phyloP scores from a whole-genome alignment of 108 stramenopile genomes.

The Mayamaea pseudoterrestris region DNA sequence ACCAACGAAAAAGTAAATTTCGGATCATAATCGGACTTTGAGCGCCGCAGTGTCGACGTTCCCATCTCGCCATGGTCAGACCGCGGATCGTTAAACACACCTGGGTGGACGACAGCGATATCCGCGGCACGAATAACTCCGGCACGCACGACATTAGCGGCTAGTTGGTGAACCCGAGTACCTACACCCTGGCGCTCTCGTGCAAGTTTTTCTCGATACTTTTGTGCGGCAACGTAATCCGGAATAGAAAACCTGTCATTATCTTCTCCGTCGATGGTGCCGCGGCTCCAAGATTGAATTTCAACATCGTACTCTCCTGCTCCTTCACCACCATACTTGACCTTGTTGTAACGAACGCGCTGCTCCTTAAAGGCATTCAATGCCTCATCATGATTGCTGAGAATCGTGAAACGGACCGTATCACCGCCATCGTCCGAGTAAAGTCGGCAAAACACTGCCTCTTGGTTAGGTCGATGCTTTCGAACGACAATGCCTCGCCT shows the following conservation, averaged over 20 bases:
- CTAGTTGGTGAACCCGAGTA: conserved; percentile 23
- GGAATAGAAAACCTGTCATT: conserved; percentile 23
- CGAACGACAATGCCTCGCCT: conserved; percentile 72
- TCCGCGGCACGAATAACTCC: conserved; percentile 43
- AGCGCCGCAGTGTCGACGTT: conserved; percentile 55
- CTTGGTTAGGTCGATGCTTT: conserved; percentile 53
- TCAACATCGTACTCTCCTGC: conserved; percentile 21
- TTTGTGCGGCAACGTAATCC: conserved; percentile 54
- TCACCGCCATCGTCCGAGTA: conserved; percentile 68
- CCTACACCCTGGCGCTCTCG: conserved; percentile 25
- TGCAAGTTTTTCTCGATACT: conserved; percentile 39
- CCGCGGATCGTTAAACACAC: conserved; percentile 58
- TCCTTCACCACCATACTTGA: conserved; percentile 1
- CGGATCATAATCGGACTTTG: conserved; percentile 41
- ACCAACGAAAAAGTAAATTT: conserved; percentile 60
- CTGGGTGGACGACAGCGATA: conserved; percentile 78
- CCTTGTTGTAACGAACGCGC: conserved; percentile 49
- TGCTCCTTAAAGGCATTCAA: conserved; percentile 69
- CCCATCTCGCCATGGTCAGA: conserved; percentile 41
- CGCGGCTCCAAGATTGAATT: conserved; percentile 18
- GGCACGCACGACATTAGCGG: conserved; percentile 25
- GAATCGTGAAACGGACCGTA: conserved; percentile 57
- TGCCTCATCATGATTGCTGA: conserved; percentile 52
- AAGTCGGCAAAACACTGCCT: conserved; percentile 56
- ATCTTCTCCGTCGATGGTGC: conserved; percentile 7